Evolutionary conservation across 257 asterid genomes (phyloP).

Genomic region (Ehretia macrophylla): DNA sequence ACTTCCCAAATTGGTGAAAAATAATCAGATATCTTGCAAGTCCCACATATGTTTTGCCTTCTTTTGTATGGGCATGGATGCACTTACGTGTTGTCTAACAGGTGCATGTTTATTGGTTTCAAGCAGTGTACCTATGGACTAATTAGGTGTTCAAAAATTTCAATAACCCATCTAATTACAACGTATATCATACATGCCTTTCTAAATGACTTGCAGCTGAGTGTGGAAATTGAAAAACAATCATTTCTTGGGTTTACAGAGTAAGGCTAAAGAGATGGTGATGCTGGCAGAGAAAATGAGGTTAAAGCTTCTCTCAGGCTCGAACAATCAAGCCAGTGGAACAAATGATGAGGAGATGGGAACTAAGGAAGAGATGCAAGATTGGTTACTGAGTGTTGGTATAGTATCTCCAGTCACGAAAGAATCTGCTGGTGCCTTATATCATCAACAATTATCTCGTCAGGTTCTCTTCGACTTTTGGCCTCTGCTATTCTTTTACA

Average conservation of each 20-base stretch:
- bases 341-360: conserved; percentile 81
- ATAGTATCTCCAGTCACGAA: conserved; percentile 94
- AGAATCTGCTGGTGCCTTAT: conserved; percentile 97
- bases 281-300: conserved; percentile 97
- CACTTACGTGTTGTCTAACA: too few relatives aligned
- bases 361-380: conserved; percentile 95
- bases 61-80: too few relatives aligned
- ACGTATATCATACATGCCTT: neutral
- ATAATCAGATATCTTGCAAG: too few relatives aligned
- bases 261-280: conserved; percentile 98
- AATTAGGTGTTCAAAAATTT: too few relatives aligned
- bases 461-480: conserved; percentile 49
- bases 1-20: too few relatives aligned
- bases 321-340: conserved; percentile 59
- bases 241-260: conserved; percentile 30
- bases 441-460: conserved; percentile 95
- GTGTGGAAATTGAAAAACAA: conserved; percentile 7
- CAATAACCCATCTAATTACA: neutral
- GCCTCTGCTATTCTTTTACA: neutral
- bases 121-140: too few relatives aligned
- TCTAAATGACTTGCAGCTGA: neutral
- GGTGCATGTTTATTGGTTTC: too few relatives aligned
- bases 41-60: too few relatives aligned
- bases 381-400: conserved; percentile 93
- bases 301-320: conserved; percentile 75